Conservation (phyloP, 495 filamentous ascomycete species). For the Endocarpon pusillum region DNA sequence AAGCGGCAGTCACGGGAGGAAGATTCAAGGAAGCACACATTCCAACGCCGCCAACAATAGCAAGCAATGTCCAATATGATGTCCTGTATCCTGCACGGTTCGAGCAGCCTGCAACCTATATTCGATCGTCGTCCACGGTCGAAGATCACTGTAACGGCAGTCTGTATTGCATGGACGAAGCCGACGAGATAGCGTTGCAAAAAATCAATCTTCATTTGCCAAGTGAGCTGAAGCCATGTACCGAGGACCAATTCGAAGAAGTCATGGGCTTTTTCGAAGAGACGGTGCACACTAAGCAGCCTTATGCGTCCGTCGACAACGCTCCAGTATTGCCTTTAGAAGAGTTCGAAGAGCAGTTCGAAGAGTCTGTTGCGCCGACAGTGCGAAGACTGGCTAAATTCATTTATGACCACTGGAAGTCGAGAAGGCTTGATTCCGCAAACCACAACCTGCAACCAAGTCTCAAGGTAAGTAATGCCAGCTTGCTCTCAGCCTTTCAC, state of each 20-base stretch:
- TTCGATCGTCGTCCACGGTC: slow-evolving; percentile 93
- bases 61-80: slow-evolving; percentile 66
- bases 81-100: slow-evolving; percentile 65
- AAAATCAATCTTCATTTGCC: slow-evolving; percentile 62
- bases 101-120: slow-evolving; percentile 76
- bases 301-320: slow-evolving; percentile 72
- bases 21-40: slow-evolving; percentile 62
- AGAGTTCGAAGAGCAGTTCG: slow-evolving; percentile 62
- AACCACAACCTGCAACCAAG: slow-evolving; percentile 54
- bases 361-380: slow-evolving; percentile 47
- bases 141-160: slow-evolving; percentile 81
- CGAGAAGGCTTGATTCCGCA: slow-evolving; percentile 39
- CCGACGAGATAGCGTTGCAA: slow-evolving; percentile 73
- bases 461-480: slow-evolving; percentile 43
- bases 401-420: slow-evolving; percentile 85
- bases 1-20: slow-evolving; percentile 53
- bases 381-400: slow-evolving; percentile 61
- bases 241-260: slow-evolving; percentile 80
- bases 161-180: slow-evolving; percentile 81
- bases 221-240: slow-evolving; percentile 41
- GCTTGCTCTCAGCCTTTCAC: background rate
- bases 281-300: slow-evolving; percentile 61
- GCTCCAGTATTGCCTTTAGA: slow-evolving; percentile 65
- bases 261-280: slow-evolving; percentile 93
- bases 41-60: slow-evolving; percentile 69